Evolutionary conservation across 176 grass and related monocot species (phyloP), one percentile per base, ranked within the genome.

Genomic region (maize (Zea mays)): DNA sequence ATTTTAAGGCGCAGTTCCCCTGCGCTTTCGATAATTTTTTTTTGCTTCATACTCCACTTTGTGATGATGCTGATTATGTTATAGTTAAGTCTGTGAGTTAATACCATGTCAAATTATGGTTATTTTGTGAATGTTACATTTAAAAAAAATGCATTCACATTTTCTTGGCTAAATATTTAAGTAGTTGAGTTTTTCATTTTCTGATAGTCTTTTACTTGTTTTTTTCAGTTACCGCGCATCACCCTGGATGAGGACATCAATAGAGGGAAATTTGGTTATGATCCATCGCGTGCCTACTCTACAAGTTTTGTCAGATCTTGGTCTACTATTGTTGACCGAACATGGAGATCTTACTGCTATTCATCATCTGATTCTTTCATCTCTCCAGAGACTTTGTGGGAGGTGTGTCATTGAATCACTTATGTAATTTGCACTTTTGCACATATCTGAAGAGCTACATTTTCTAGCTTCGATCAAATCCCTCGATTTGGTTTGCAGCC

Each of bases 321-420:
- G 78, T 84, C 71, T 62, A 73, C 37, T 79, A 34, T 7, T 38
- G 41, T 73, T 35, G 17, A 71, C 5, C 59, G 65, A 82, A 83
- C 65, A 54, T 95, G 91, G 91, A 89, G 48, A 66, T 62, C 88
- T 88, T 84, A 65, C 71, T 98, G 87, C 50, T 76, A 51, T 85
- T 90, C 85, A 3, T 90, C 90, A 70, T 85, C 82, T 15, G 83
- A 80, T 58, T 55, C 83, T 13, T 87, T 47, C 45, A 80, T 90
- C 75, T 86, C 90, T 55, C 87, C 96, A 59, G 78, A 95, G 67
- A 88, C 85, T 76, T 88, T 98, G 75, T 98, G 96, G 96, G 92
- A 98, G 92, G 96, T 98, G 61, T 84, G 73, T 77, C 46, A 71
- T 47, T 38, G 8, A 69, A 83, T 41, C 63, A 73, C 4, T 44